Conservation (phyloP, 495 filamentous ascomycete species). For the Hypoxylon fuscum region DNA sequence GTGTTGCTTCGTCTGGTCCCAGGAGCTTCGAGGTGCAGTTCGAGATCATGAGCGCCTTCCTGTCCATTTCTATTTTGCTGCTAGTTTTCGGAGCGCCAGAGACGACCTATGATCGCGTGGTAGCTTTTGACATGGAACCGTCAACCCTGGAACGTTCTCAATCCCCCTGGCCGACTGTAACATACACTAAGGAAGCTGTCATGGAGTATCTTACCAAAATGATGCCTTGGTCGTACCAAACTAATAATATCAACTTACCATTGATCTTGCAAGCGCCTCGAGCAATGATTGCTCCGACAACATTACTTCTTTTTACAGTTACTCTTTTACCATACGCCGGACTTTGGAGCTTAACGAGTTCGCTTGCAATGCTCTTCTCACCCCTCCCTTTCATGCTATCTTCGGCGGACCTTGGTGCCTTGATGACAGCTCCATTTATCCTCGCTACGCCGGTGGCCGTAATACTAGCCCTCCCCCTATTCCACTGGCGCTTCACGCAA, state of each 20-base stretch:
- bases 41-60: constrained; percentile 56
- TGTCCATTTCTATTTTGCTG: constrained; percentile 54
- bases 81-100: constrained; percentile 59
- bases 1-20: constrained; percentile 49
- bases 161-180: constrained; percentile 43
- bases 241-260: constrained; percentile 28
- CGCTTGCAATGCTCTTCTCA: constrained; percentile 57
- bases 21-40: constrained; percentile 55
- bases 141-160: constrained; percentile 45
- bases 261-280: constrained; percentile 52
- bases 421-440: constrained; percentile 55
- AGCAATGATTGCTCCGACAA: constrained; percentile 56
- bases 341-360: constrained; percentile 53
- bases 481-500: constrained; percentile 40
- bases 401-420: constrained; percentile 48
- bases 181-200: constrained; percentile 41
- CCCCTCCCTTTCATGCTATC: constrained; percentile 54
- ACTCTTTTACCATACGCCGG: constrained; percentile 52
- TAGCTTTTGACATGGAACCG: constrained; percentile 36
- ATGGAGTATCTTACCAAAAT: constrained; percentile 49
- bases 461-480: constrained; percentile 33
- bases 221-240: constrained; percentile 50
- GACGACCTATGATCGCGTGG: constrained; percentile 55
- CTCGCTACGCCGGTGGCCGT: constrained; percentile 45
- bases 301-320: constrained; percentile 52